Percentiles rank a stretch among this genome's conserved stretches.
Conservation (phyloP, 352 stramenopile species). For the Pythium dissotocum region DNA sequence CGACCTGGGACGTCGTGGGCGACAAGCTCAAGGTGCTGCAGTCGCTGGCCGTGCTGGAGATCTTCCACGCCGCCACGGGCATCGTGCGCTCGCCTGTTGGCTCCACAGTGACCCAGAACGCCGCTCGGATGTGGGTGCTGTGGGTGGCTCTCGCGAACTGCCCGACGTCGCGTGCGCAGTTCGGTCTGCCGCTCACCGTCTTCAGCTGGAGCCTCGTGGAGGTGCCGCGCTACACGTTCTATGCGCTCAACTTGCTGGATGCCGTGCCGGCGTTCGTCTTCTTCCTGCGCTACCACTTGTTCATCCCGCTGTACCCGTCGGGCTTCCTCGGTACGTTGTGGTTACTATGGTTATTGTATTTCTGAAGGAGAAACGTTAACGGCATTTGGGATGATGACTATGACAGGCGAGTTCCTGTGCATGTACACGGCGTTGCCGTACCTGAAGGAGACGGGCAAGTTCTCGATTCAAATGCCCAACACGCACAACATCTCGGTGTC, state of each 20-base stretch:
- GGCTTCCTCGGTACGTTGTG: slow-evolving; percentile 80
- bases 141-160: slow-evolving; percentile 93
- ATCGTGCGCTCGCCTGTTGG: slow-evolving; percentile 95
- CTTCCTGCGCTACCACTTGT: slow-evolving; percentile 98
- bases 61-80: slow-evolving; percentile 94
- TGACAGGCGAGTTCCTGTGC: slow-evolving; percentile 50
- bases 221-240: slow-evolving; percentile 98
- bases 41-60: slow-evolving; percentile 94
- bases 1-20: slow-evolving; percentile 57
- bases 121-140: slow-evolving; percentile 91
- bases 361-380: too few relatives aligned
- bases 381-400: too few relatives aligned
- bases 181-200: slow-evolving; percentile 88
- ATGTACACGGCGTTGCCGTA: slow-evolving; percentile 67
- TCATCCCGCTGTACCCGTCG: slow-evolving; percentile 98
- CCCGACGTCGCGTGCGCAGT: slow-evolving; percentile 73
- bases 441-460: slow-evolving; percentile 47
- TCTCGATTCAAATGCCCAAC: slow-evolving; percentile 77
- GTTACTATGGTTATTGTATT: too few relatives aligned
- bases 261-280: slow-evolving; percentile 95
- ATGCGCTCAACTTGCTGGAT: slow-evolving; percentile 93
- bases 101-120: slow-evolving; percentile 91
- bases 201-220: slow-evolving; percentile 87
- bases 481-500: slow-evolving; percentile 75
- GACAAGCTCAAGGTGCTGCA: slow-evolving; percentile 88